Evolutionary conservation across 352 stramenopile genomes (phyloP).

Genomic region (Phytophthora pseudosyringae): DNA sequence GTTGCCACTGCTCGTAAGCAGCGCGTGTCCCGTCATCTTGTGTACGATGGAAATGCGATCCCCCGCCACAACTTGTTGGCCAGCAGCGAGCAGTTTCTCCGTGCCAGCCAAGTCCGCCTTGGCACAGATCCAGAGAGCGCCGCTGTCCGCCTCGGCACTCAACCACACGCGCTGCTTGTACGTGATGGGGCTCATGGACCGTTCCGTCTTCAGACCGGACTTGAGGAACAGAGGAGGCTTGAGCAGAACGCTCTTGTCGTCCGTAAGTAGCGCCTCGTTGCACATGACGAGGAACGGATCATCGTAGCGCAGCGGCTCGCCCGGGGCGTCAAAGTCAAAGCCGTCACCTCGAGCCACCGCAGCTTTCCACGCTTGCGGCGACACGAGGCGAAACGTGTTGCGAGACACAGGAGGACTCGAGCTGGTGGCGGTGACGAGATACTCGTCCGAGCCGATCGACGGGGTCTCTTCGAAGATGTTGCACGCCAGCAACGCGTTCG

Average conservation of each 20-base stretch:
- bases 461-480: slow-evolving; percentile 89
- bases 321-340: slow-evolving; percentile 27
- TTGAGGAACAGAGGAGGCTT: slow-evolving; percentile 83
- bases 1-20: slow-evolving; percentile 57
- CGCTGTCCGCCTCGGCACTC: slow-evolving; percentile 65
- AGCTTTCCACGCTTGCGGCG: slow-evolving; percentile 45
- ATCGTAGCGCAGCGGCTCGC: slow-evolving; percentile 66
- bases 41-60: slow-evolving; percentile 74
- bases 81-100: slow-evolving; percentile 73
- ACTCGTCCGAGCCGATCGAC: slow-evolving; percentile 81
- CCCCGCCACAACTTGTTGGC: slow-evolving; percentile 46
- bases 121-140: slow-evolving; percentile 73
- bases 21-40: slow-evolving; percentile 85
- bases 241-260: slow-evolving; percentile 76
- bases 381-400: slow-evolving; percentile 78
- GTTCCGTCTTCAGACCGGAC: slow-evolving; percentile 81
- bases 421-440: slow-evolving; percentile 47
- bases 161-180: slow-evolving; percentile 87
- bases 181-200: slow-evolving; percentile 87
- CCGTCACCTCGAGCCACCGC: slow-evolving; percentile 36
- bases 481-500: slow-evolving; percentile 57
- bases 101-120: slow-evolving; percentile 66
- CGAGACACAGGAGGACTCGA: slow-evolving; percentile 41
- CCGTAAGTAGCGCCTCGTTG: slow-evolving; percentile 80
- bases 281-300: slow-evolving; percentile 85